phyloP scores from a whole-genome alignment of 768 basidiomycete genomes.

The Boletus vinaceobasis region DNA sequence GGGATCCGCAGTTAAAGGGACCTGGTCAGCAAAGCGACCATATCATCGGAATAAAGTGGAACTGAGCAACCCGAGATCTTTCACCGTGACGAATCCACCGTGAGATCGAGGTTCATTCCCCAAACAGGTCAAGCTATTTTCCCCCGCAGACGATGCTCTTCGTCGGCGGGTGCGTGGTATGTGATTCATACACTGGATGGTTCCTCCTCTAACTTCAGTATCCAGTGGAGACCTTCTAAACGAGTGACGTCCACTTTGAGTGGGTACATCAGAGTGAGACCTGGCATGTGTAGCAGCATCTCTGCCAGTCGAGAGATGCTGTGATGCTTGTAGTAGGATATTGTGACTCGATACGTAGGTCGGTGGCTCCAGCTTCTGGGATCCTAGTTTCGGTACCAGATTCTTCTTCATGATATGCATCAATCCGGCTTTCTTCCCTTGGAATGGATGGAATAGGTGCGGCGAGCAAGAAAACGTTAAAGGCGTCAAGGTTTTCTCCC shows the following conservation, averaged over 20 bases:
- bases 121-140: slow-evolving; percentile 22
- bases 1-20: background rate
- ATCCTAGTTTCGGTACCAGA: slow-evolving; percentile 58
- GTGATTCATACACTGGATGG: slow-evolving; percentile 3
- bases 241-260: slow-evolving; percentile 13
- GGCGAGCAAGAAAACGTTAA: slow-evolving; percentile 76
- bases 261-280: slow-evolving; percentile 22
- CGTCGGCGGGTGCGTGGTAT: slow-evolving; percentile 31
- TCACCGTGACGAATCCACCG: background rate
- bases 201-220: background rate
- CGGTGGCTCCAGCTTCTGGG: slow-evolving; percentile 57
- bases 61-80: background rate
- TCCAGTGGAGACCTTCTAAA: slow-evolving; percentile 12
- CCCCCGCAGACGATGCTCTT: slow-evolving; percentile 48
- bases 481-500: slow-evolving; percentile 72
- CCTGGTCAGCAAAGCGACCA: background rate
- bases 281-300: slow-evolving; percentile 13
- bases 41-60: background rate
- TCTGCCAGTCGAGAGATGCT: slow-evolving; percentile 1
- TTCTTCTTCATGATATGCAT: slow-evolving; percentile 73
- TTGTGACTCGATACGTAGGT: slow-evolving; percentile 7
- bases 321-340: slow-evolving; percentile 1
- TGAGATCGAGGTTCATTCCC: background rate
- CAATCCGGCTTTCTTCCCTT: slow-evolving; percentile 64
- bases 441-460: slow-evolving; percentile 50